Conservation (phyloP, 495 filamentous ascomycete species). For the Penicillium goetzii region DNA sequence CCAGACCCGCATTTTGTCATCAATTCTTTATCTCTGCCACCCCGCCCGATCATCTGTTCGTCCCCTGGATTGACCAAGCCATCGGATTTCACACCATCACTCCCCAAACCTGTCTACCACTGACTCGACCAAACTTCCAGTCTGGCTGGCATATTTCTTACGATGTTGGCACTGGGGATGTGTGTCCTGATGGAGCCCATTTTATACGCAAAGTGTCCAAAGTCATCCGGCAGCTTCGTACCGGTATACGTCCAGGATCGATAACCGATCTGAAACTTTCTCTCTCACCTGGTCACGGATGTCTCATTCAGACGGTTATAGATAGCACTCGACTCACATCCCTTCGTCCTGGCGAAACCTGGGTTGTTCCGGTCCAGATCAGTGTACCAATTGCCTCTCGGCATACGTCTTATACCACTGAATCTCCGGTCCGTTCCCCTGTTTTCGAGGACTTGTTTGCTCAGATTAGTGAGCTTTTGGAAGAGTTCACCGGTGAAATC, state of each 20-base stretch:
- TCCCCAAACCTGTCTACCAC: conserved; percentile 20
- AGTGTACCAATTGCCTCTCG: conserved; percentile 15
- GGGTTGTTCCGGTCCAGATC: conserved; percentile 27
- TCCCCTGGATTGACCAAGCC: conserved; percentile 26
- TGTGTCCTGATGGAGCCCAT: conserved; percentile 10
- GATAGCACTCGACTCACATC: conserved; percentile 14
- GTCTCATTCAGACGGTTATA: conserved; percentile 20
- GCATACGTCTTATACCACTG: not conserved
- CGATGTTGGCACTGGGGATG: conserved; percentile 12
- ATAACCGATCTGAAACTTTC: conserved; percentile 24
- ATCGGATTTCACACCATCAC: conserved; percentile 36
- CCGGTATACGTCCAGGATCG: conserved; percentile 28
- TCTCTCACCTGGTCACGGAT: conserved; percentile 18
- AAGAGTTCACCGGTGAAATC: conserved; percentile 18
- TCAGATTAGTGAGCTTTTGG: conserved; percentile 27
- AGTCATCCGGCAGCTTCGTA: conserved; percentile 31
- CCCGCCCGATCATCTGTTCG: conserved; percentile 10
- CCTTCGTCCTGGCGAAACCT: conserved; percentile 32
- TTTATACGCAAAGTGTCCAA: conserved; percentile 26
- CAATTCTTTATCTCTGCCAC: conserved; percentile 28
- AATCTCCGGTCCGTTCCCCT: conserved; percentile 9
- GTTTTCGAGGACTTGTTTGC: conserved; percentile 21
- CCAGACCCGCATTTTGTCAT: conserved; percentile 30
- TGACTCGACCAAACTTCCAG: conserved; percentile 10
- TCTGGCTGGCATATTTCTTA: conserved; percentile 34